Conservation (phyloP, 1,284 basidiomycete species). For the Coniferiporia sulphurascens region DNA sequence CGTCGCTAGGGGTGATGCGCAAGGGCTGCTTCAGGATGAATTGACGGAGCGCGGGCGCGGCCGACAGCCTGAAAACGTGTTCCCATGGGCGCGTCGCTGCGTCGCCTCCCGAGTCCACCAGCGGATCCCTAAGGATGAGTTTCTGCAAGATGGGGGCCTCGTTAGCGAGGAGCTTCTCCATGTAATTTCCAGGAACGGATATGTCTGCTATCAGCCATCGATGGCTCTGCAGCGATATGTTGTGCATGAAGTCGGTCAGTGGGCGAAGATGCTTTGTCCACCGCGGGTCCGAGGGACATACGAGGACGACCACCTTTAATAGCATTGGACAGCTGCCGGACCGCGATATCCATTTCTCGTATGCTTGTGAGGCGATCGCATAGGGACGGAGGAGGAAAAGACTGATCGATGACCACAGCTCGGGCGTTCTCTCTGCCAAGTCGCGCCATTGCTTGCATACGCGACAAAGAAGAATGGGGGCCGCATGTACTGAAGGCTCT, state of each 20-base stretch:
- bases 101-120: conserved; percentile 6
- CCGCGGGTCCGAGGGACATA: background rate
- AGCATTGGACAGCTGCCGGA: conserved; percentile 9
- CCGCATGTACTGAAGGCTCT: conserved; percentile 8
- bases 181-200: conserved; percentile 9
- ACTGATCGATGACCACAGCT: conserved; percentile 16
- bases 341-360: conserved; percentile 11
- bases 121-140: conserved; percentile 6
- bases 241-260: conserved; percentile 8
- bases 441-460: conserved; percentile 12
- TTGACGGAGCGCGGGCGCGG: conserved; percentile 3
- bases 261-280: conserved; percentile 3
- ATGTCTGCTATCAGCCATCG: conserved; percentile 16
- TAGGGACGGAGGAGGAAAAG: conserved; percentile 14
- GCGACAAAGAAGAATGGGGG: conserved; percentile 9
- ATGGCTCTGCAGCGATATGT: conserved; percentile 11
- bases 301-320: conserved; percentile 14
- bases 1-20: background rate
- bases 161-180: conserved; percentile 4
- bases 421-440: conserved; percentile 9
- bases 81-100: background rate
- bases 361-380: conserved; percentile 6
- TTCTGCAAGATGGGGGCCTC: conserved; percentile 8
- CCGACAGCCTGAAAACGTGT: conserved; percentile 8
- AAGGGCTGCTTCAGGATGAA: conserved; percentile 6